Percentiles rank a stretch among this genome's conserved stretches.
Conservation (phyloP, 1,284 basidiomycete species). For the Puccinia horiana region DNA sequence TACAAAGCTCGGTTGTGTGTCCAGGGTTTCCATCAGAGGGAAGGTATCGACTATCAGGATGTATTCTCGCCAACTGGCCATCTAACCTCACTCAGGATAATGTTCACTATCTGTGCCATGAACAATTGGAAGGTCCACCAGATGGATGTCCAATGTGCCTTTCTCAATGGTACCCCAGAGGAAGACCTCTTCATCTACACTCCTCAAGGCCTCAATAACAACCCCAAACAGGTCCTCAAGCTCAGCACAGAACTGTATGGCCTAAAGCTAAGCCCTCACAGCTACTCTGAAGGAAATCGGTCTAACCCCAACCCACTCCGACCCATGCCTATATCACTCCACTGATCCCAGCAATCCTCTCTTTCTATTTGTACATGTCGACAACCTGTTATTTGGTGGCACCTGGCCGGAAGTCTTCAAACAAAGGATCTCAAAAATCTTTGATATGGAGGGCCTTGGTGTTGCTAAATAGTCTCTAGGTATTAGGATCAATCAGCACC, state of each 20-base stretch:
- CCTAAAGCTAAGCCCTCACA: no score
- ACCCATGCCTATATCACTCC: background rate
- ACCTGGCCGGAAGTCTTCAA: background rate
- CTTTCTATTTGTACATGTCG: background rate
- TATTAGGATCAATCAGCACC: background rate
- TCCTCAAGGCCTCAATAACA: no score
- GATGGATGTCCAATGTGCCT: no score
- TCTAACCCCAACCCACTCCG: background rate
- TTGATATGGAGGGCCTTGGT: background rate
- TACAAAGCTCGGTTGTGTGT: constrained; percentile 9
- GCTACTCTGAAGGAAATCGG: background rate
- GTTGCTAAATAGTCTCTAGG: background rate
- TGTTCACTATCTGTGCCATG: no score
- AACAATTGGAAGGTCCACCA: no score
- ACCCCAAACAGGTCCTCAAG: no score
- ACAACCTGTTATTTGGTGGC: background rate
- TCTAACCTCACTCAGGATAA: no score
- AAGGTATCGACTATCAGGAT: constrained; percentile 2
- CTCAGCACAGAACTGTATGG: no score
- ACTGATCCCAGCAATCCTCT: background rate
- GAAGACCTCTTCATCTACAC: no score
- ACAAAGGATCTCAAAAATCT: background rate
- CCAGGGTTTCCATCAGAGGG: background rate
- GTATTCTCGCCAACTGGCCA: no score
- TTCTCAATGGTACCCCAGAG: no score